Evolutionary conservation across 2,329 filamentous ascomycete genomes (phyloP).

Genomic region (Epichloe sp.): DNA sequence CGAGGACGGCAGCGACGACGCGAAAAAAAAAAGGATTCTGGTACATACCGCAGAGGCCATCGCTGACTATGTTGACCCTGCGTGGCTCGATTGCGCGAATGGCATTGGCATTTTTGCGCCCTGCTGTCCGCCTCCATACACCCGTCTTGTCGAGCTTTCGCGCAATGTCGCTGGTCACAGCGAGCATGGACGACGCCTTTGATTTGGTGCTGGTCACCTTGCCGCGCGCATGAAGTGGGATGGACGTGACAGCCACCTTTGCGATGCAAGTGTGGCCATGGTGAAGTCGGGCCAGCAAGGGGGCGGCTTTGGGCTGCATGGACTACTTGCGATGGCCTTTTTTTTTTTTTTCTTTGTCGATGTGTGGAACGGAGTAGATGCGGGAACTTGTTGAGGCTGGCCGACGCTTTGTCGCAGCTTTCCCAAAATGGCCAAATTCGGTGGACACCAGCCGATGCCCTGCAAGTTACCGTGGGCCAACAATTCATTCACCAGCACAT

Average conservation of each 20-base stretch:
- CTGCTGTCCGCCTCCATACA: slow-evolving; percentile 13
- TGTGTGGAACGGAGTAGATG: background rate
- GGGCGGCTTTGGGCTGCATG: background rate
- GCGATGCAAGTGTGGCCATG: slow-evolving; percentile 2
- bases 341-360: background rate
- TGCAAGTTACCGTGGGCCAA: too few relatives aligned
- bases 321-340: background rate
- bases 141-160: slow-evolving; percentile 14
- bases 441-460: background rate
- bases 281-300: background rate
- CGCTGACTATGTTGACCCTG: slow-evolving; percentile 40
- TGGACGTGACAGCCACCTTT: slow-evolving; percentile 5
- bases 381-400: background rate
- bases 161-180: slow-evolving; percentile 10
- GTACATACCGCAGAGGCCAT: slow-evolving; percentile 35
- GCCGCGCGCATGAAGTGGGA: slow-evolving; percentile 3
- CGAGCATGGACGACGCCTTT: slow-evolving; percentile 8
- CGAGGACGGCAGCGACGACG: background rate
- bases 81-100: slow-evolving; percentile 14
- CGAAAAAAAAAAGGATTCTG: too few relatives aligned
- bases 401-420: background rate
- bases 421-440: background rate
- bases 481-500: too few relatives aligned
- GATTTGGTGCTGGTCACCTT: slow-evolving; percentile 4
- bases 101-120: slow-evolving; percentile 6